Evolutionary conservation across 192 early-diverging fungal genomes (phyloP), one percentile per base, ranked within the genome.

Genomic region (Coemansia sp.): DNA sequence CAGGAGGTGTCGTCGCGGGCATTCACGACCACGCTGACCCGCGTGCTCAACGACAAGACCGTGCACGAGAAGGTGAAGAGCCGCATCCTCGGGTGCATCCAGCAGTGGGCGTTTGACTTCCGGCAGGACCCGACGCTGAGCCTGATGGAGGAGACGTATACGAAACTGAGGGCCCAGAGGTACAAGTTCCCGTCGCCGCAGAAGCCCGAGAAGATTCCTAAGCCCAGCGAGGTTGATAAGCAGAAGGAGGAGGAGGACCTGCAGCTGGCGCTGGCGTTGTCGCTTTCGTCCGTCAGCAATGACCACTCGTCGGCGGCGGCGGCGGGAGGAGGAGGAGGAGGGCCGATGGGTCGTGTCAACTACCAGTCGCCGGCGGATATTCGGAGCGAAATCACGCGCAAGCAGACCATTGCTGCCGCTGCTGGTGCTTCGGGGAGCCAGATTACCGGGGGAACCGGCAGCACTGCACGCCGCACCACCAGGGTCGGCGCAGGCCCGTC

Each of bases 161-260:
- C 76, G 19, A 83, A 83, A 61, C 66, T 83, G 48, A 56, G 76
- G 1, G 70, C 72, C 0, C 75, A 83, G 67, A n/a, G 81, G 44
- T 77, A 90, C 72, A 70, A 77, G 6, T 93, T 93, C 43, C 90
- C 90, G 43, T 89, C 89, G 49, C 92, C 92, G 21, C 90, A 93
- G 67, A 91, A 89, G 60, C 90, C 90, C n/a, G 89, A 93, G 63
- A 93, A 93, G 70, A 85, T 91, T 26, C 78, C 85, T 9, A 87
- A 76, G 61, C 74, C 86, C 76, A 86, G 79, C 48, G 88, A 94
- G 42, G 63, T 89, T n/a, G 92, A 93, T 47, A 92, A 89, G 64
- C 89, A 93, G 67, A 93, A 96, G 66, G 96, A 98, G 74, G 94
- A 96, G 66, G 97, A 99, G 23, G 94, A 99, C 44, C 71, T 96